Evolutionary conservation across 257 asterid species (phyloP), one percentile per base, ranked within the genome.

Genomic region (Perilla frutescens): DNA sequence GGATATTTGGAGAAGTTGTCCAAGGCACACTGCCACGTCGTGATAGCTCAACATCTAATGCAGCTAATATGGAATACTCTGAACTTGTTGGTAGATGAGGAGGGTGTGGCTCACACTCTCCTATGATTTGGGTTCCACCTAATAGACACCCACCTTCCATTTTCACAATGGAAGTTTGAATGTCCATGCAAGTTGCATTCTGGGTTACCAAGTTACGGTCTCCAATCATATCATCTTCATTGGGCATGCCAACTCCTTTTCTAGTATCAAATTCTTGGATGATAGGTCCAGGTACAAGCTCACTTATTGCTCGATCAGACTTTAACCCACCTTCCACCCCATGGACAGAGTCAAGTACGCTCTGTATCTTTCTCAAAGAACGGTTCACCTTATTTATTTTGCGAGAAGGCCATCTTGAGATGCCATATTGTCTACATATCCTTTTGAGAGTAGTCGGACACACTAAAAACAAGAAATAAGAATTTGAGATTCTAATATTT

Each of bases 341-440:
- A 51, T 89, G 89, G 62, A 89, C 98, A 51, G 98, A 93, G 80
- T 89, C 85, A 4, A 93, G 84, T 77, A 91, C 92, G 4, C 86
- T 81, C 55, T 81, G 96, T 51, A 93, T 85, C 75, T 93, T 91
- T 72, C 80, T 85, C 69, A 93, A 77, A 68, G 98, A 93, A 51
- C 96, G 93, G 80, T 89, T 87, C 34, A 89, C 98, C 79, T 93
- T 93, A 70, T 85, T 85, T 79, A 93, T 93, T 81, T 89, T 89
- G 75, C 97, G 92, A 59, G 93, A 91, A 71, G 98, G 98, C 98
- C 98, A 93, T 79, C 96, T 85, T 40, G 88, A 76, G 85, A 93
- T 93, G 71, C 97, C 97, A 67, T 93, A 89, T 41, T 84, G 87
- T 75, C 98, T 84, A 76, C 98, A 93, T 82, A 93, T 89, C 85